These are phyloP conservation scores for Annulohypoxylon maeteangense DNA, from an alignment of 495 filamentous ascomycete species.

Conservation along the genomic window DNA sequence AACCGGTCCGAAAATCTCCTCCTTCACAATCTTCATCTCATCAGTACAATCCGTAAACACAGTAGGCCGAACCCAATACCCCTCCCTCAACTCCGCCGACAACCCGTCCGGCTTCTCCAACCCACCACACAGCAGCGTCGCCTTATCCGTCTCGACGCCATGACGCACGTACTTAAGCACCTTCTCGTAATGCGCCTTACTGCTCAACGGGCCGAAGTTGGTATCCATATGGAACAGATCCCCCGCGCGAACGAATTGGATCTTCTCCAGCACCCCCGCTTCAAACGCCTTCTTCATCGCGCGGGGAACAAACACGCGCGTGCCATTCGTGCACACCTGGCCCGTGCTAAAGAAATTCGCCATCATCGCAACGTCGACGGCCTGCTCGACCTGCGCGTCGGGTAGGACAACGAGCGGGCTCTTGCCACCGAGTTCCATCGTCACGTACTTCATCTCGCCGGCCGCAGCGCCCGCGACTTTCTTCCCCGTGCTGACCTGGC, in stretches of 20 bases:
- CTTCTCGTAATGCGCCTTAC: slow-evolving; percentile 73
- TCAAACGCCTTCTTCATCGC: slow-evolving; percentile 72
- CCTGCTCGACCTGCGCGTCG: slow-evolving; percentile 76
- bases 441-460: slow-evolving; percentile 84
- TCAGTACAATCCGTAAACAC: slow-evolving; percentile 80
- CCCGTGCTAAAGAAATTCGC: slow-evolving; percentile 86
- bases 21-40: slow-evolving; percentile 73
- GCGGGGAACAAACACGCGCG: slow-evolving; percentile 76
- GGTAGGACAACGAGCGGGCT: slow-evolving; percentile 76
- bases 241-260: slow-evolving; percentile 72
- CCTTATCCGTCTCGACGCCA: slow-evolving; percentile 74
- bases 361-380: slow-evolving; percentile 87
- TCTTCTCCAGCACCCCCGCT: slow-evolving; percentile 70
- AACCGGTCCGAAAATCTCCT: slow-evolving; percentile 87
- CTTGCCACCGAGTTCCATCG: slow-evolving; percentile 87
- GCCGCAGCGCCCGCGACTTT: slow-evolving; percentile 77
- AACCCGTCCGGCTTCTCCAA: slow-evolving; percentile 59
- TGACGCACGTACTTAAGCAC: slow-evolving; percentile 74
- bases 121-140: slow-evolving; percentile 77
- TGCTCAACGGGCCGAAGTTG: slow-evolving; percentile 82
- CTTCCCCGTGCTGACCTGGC: slow-evolving; percentile 80
- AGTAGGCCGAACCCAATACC: slow-evolving; percentile 75
- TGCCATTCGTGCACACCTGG: slow-evolving; percentile 88
- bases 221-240: slow-evolving; percentile 73
- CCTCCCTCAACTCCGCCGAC: slow-evolving; percentile 64